Conservation (phyloP, 2,329 filamentous ascomycete species). For the Alternaria gansuensis region DNA sequence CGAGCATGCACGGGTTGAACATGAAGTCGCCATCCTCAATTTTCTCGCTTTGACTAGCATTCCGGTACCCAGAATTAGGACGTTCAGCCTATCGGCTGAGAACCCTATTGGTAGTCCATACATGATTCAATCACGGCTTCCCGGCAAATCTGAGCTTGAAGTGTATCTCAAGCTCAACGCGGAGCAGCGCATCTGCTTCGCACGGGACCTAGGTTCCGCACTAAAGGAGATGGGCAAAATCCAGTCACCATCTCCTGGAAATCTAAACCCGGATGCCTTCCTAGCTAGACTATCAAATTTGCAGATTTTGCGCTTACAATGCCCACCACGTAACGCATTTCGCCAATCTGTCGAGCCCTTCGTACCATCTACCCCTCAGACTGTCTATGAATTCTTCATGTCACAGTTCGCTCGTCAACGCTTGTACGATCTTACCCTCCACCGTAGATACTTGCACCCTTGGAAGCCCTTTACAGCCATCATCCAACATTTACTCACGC, state of each 20-base stretch:
- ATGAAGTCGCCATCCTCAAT: neutral
- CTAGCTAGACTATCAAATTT: neutral
- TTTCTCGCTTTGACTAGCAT: neutral
- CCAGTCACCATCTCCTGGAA: neutral
- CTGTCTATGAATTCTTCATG: neutral
- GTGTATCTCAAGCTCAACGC: neutral
- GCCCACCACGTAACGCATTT: neutral
- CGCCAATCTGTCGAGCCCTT: neutral
- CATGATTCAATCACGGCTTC: neutral
- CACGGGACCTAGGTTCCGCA: fast-evolving
- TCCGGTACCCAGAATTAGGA: neutral
- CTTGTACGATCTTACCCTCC: neutral
- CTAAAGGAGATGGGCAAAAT: neutral
- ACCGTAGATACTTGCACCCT: neutral
- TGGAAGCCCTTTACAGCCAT: neutral
- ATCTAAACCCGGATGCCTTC: neutral
- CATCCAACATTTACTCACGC: neutral
- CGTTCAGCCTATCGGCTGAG: fast-evolving
- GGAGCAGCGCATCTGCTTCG: neutral
- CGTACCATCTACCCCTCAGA: neutral
- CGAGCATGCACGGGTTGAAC: conserved; percentile 1
- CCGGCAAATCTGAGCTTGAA: neutral
- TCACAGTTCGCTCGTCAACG: neutral
- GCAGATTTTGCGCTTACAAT: neutral
- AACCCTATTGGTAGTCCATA: neutral